Base-by-base conservation (phyloP, 2,329 filamentous ascomycete genomes). In the Fusarium brachygibbosum region DNA sequence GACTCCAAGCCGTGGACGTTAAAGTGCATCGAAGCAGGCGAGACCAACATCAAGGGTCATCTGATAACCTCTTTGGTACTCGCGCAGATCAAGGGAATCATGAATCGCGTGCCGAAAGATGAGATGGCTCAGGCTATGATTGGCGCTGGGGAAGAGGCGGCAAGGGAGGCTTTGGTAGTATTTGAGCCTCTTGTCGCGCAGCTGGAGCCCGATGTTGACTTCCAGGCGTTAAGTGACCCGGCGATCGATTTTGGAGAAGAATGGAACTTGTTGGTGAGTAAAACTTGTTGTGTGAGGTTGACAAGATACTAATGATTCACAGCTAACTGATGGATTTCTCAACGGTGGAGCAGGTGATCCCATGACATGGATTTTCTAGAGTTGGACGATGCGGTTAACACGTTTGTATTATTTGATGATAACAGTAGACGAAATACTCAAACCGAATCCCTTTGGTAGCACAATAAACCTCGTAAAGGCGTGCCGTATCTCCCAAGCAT, bases 41-140 rank as follows among this genome's bases (percentile, higher is more conserved):
- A 88, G 74, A 87, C 85, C 0, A 88, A 88, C 56, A 76, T 84
- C 21, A 88, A 88, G 66, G 83, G 84, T 0, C 83, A 83, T 40
- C 49, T 88, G 19, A 78, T 87, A 14, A 63, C 77, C 0, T 69
- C 45, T 1, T 19, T 74, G 6, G 23, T 74, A 1, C 9, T 40
- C 4, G 78, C 80, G 0, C 80, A 86, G 42, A 76, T 87, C 0
- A 76, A 83, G 5, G 82, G 77, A 0, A 73, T 85, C 2, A 74
- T 79, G 60, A 72, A 70, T 5, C 81, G 83, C 0, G 13, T 80
- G 0, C 61, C 62, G 0, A 76, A 76, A 8, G 74, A 81, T 0
- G 79, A 83, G 9, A 34, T 83, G 1, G 50, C 78, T 0, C 40
- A 68, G 4, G 32, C 75, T 0, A 67, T 86, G 5, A 40, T 84